Base-by-base conservation (phyloP, 2,329 filamentous ascomycete genomes). In the Cladosporium sp. region DNA sequence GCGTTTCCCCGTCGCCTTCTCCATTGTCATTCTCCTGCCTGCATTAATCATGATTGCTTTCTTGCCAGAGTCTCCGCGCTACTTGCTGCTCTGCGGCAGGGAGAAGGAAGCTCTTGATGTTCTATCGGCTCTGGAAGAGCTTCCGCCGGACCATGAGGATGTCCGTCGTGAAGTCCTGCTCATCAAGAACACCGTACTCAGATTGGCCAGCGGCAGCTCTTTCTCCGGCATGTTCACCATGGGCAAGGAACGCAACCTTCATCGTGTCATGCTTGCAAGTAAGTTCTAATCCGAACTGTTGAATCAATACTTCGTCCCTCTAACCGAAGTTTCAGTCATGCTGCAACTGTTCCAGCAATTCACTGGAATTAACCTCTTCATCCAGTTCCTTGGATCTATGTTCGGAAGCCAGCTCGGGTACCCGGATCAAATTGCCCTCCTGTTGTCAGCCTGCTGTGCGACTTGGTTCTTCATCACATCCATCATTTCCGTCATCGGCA, bases 401-500 rank as follows among this genome's bases (percentile, higher is more conserved):
- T 64, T 64, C 37, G 47, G 58, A n/a, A 49, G 53, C 17, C 59
- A 54, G 19, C 57, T 64, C 20, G 58, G 57, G 7, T 65, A 65
- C 36, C 54, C 61, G 19, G 48, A 57, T 7, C 57, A 61, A 2
- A 49, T 62, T 7, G 60, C 61, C 8, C 48, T 65, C 17, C 58
- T 69, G 22, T 13, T 66, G 45, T 62, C 64, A n/a, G 63, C 60
- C 4, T 62, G 58, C 22, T 61, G 66, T 13, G 63, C 63, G 7
- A 66, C 64, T 9, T 64, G 62, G 42, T 68, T 65, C 57, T 65
- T 67, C 39, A 42, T 68, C 17, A 59, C 59, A 13, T 63, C 66
- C 17, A 37, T 64, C n/a, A 56, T 69, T 13, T 71, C 76, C 1
- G 71, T 79, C 44, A 75, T 76, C 54, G 73, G 75, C 22, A 71